Conservation (phyloP, 495 filamentous ascomycete genomes). For the Penicillium turbatum region DNA sequence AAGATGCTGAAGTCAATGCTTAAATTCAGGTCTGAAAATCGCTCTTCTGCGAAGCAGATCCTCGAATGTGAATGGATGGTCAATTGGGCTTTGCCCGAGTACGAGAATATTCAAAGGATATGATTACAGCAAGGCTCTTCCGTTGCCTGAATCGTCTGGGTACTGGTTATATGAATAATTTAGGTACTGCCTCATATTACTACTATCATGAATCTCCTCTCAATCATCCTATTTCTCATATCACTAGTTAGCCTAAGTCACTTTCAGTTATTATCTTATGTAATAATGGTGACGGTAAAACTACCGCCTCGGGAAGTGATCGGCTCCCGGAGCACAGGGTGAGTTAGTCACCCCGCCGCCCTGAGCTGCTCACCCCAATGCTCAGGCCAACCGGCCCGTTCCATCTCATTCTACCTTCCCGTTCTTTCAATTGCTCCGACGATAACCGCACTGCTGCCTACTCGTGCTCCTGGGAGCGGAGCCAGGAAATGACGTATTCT, state of each 20-base stretch:
- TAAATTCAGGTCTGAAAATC: conserved; percentile 28
- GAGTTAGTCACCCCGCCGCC: neutral
- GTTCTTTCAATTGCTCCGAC: neutral
- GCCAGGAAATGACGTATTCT: neutral
- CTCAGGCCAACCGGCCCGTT: conserved; percentile 7
- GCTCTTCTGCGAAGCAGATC: conserved; percentile 26
- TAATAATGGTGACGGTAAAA: neutral
- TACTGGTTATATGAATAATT: too few species aligned
- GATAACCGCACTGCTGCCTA: conserved; percentile 8
- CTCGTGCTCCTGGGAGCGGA: conserved; percentile 4
- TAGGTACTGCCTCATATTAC: too few species aligned
- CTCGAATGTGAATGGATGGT: conserved; percentile 40
- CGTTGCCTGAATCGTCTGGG: neutral
- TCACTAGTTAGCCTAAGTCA: too few species aligned
- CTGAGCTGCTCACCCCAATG: conserved; percentile 4
- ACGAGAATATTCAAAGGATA: conserved; percentile 10
- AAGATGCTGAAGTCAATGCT: conserved; percentile 32
- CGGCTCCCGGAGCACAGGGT: neutral
- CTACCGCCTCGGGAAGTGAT: neutral
- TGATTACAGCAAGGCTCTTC: neutral
- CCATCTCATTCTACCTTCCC: conserved; percentile 1
- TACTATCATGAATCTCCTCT: too few species aligned
- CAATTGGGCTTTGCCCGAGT: conserved; percentile 25
- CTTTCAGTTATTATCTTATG: too few species aligned
- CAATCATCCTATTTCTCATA: too few species aligned